Evolutionary conservation across 2,329 filamentous ascomycete species (phyloP).

Genomic region (Dendrostoma leiphaemia): DNA sequence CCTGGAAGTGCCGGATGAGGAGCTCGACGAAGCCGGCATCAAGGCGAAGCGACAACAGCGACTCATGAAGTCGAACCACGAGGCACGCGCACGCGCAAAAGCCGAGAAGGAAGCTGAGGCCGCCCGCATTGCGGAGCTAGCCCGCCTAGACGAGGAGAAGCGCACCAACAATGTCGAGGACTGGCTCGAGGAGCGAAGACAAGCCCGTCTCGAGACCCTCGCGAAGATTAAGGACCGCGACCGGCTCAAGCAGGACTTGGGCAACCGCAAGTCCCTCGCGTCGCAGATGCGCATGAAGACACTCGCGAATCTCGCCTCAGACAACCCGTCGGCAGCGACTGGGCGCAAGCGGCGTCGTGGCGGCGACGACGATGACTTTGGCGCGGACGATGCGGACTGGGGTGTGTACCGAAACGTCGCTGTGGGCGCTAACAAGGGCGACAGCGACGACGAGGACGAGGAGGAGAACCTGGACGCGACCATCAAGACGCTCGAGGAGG

Average conservation of each 20-base stretch:
- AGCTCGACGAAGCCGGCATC: constrained; percentile 85
- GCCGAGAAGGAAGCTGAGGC: constrained; percentile 94
- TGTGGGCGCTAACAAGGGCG: constrained; percentile 68
- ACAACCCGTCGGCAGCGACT: constrained; percentile 59
- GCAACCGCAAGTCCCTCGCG: constrained; percentile 93
- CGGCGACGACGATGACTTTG: constrained; percentile 93
- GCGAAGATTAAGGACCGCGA: constrained; percentile 92
- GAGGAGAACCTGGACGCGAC: constrained; percentile 79
- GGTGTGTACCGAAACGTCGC: constrained; percentile 93
- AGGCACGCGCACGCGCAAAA: constrained; percentile 90
- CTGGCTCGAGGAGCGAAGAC: constrained; percentile 82
- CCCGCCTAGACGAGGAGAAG: constrained; percentile 78
- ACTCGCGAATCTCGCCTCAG: constrained; percentile 91
- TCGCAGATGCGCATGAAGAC: constrained; percentile 98
- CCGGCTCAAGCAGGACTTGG: constrained; percentile 87
- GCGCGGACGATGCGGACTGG: constrained; percentile 97
- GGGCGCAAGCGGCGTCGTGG: constrained; percentile 80
- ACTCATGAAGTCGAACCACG: constrained; percentile 90
- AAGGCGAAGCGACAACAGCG: constrained; percentile 93
- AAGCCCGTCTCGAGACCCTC: constrained; percentile 67
- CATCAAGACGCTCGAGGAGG: constrained; percentile 76
- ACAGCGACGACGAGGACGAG: constrained; percentile 85
- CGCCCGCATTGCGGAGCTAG: constrained; percentile 77
- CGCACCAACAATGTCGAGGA: constrained; percentile 79
- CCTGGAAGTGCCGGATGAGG: constrained; percentile 84